phyloP scores from a whole-genome alignment of 2,329 filamentous ascomycete species.

The Fusarium nisikadoi region DNA sequence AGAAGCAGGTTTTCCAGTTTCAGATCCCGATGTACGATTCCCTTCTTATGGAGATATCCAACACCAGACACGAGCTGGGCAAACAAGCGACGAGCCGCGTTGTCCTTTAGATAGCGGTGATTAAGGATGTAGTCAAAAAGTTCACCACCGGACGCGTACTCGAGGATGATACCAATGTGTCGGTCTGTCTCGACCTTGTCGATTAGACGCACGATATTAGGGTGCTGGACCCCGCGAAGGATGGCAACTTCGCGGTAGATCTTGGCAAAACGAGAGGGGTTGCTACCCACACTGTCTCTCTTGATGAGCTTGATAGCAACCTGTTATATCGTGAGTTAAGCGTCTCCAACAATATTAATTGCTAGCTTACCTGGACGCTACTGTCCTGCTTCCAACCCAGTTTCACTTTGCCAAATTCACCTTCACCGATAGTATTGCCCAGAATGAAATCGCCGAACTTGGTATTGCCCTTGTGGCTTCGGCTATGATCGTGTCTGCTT shows the following conservation, averaged over 20 bases:
- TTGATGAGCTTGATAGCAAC: slow-evolving; percentile 99
- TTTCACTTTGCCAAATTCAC: slow-evolving; percentile 98
- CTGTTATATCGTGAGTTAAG: slow-evolving; percentile 53
- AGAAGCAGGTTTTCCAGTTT: slow-evolving; percentile 96
- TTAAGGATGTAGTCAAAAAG: slow-evolving; percentile 98
- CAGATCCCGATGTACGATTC: slow-evolving; percentile 95
- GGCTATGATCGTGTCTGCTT: slow-evolving; percentile 68
- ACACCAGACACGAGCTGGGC: slow-evolving; percentile 96
- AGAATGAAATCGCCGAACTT: slow-evolving; percentile 97
- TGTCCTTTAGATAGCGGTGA: slow-evolving; percentile 95
- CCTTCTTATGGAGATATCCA: slow-evolving; percentile 97
- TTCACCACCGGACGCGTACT: slow-evolving; percentile 97
- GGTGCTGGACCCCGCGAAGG: slow-evolving; percentile 85
- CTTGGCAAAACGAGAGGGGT: slow-evolving; percentile 90
- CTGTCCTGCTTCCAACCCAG: slow-evolving; percentile 98
- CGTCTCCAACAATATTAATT: not conserved
- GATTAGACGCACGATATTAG: slow-evolving; percentile 95
- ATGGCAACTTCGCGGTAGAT: slow-evolving; percentile 98
- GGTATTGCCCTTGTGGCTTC: slow-evolving; percentile 71
- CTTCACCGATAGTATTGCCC: slow-evolving; percentile 95
- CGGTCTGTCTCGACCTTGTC: slow-evolving; percentile 99
- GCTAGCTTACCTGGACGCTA: slow-evolving; percentile 73
- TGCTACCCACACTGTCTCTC: slow-evolving; percentile 86
- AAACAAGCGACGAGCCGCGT: slow-evolving; percentile 88
- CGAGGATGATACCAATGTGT: slow-evolving; percentile 97